Evolutionary conservation across 2,329 filamentous ascomycete genomes (phyloP).

Genomic region (Lachnellula arida): DNA sequence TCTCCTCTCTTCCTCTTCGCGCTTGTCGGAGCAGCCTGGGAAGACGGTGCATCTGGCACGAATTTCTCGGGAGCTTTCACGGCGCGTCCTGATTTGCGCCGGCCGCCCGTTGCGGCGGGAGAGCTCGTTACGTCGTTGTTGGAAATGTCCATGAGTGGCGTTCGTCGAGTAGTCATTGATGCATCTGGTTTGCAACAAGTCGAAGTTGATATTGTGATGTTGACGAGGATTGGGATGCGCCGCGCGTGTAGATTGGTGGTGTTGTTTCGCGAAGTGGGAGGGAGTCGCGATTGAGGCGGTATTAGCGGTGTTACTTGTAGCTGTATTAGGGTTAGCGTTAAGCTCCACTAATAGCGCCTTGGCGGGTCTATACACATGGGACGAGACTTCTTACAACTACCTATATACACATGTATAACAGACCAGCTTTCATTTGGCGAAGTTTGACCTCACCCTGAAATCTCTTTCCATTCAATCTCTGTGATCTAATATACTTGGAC

Average conservation of each 20-base stretch:
- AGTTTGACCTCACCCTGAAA: no score
- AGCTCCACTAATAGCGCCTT: not conserved
- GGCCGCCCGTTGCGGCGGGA: constrained; percentile 43
- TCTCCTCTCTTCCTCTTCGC: constrained; percentile 53
- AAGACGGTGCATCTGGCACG: constrained; percentile 42
- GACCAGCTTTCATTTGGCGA: no score
- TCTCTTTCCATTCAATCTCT: no score
- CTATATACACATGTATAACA: no score
- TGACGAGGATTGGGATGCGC: not conserved
- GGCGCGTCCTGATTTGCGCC: constrained; percentile 67
- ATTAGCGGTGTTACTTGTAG: no score
- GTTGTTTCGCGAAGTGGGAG: constrained; percentile 8
- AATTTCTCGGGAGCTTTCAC: constrained; percentile 57
- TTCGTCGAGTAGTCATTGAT: constrained; percentile 39
- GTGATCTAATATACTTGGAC: no score
- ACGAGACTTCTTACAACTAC: not conserved
- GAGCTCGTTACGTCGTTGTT: constrained; percentile 52
- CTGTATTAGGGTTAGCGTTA: constrained; percentile 1
- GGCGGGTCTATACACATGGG: not conserved
- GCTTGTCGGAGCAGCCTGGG: constrained; percentile 36
- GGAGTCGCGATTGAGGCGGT: constrained; percentile 8
- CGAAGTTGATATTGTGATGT: constrained; percentile 3
- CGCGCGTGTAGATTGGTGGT: constrained; percentile 18
- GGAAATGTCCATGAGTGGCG: constrained; percentile 45
- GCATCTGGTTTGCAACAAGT: constrained; percentile 19